phyloP scores from a whole-genome alignment of 2,329 filamentous ascomycete species.

The Fusarium sp. region DNA sequence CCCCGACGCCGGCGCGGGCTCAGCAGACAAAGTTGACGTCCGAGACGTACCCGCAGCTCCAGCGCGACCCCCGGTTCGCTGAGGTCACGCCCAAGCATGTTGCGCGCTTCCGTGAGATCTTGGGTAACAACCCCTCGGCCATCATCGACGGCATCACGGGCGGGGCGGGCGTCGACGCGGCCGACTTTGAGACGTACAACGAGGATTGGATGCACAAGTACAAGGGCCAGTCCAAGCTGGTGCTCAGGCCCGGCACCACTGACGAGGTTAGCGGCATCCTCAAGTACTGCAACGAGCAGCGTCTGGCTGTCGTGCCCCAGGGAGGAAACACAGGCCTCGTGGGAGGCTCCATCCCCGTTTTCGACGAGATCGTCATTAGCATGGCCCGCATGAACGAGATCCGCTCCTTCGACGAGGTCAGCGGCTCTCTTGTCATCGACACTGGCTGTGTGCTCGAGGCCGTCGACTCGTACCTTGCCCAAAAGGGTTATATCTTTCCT shows the following conservation, averaged over 20 bases:
- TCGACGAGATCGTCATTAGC: constrained; percentile 97
- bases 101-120: constrained; percentile 81
- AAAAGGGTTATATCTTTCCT: constrained; percentile 90
- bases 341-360: constrained; percentile 94
- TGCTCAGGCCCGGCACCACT: constrained; percentile 86
- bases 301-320: constrained; percentile 94
- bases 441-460: constrained; percentile 92
- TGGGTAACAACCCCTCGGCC: constrained; percentile 79
- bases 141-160: constrained; percentile 84
- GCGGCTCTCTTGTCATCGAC: constrained; percentile 89
- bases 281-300: constrained; percentile 94
- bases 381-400: constrained; percentile 92
- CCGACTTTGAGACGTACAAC: constrained; percentile 93
- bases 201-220: constrained; percentile 99
- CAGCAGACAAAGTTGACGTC: constrained; percentile 76
- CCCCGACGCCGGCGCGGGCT: constrained; percentile 35
- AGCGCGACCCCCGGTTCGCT: constrained; percentile 82
- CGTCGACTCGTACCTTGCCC: constrained; percentile 86
- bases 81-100: constrained; percentile 84
- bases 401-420: constrained; percentile 91
- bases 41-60: constrained; percentile 85
- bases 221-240: constrained; percentile 87
- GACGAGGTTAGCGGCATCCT: constrained; percentile 92
- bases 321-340: constrained; percentile 97
- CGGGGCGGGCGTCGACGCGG: constrained; percentile 71